Base-by-base conservation (phyloP, 371 early-diverging fungal species). In the Saksenaea vasiformis region DNA sequence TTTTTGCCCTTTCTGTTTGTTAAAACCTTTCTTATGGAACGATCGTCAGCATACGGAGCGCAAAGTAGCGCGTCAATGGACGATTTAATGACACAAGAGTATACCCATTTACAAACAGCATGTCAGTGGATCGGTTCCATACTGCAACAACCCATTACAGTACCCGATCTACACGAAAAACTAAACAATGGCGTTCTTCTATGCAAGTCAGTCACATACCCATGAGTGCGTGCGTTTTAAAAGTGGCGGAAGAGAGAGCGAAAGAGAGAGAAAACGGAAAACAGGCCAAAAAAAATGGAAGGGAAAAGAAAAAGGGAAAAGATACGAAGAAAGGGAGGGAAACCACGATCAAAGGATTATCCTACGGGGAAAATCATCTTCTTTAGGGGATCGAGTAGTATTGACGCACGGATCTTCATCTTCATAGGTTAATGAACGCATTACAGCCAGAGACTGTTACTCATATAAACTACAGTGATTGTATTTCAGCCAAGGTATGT, bases 111-210 rank as follows among this genome's bases (percentile, higher is more conserved):
- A 22, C 51, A 22, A 47, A 10, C 41, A 60, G 36, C 67, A 22
- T 61, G 79, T 22, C 59, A 71, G 15, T 91, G 87, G 88, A 83
- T 93, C 38, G 89, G 88, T 61, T 54, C 69, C 5, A 77, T 89
- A 1, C 38, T 87, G 8, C 82, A 74, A 7, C 70, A 80, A 59
- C 62, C 77, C 13, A 51, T 76, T 14, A 71, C 78, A 2, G 68
- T 59, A 14, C 60, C 74, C 9, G 79, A 82, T 56, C 82, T 92
- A 54, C 82, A 87, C 34, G 76, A 80, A n/a, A 76, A 83, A 24
- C 76, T 93, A 37, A 88, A 89, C 70, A 92, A 93, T 67, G 96
- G 97, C 22, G 85, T 89, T 22, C 76, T 91, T 39, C 86, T 97
- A 35, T 91, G 89, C 89, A 87, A 90, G 87, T 87, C 73, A 61